Evolutionary conservation across 2,329 filamentous ascomycete genomes (phyloP), one percentile per base, ranked within the genome.

Genomic region (Cordyceps fumosorosea): DNA sequence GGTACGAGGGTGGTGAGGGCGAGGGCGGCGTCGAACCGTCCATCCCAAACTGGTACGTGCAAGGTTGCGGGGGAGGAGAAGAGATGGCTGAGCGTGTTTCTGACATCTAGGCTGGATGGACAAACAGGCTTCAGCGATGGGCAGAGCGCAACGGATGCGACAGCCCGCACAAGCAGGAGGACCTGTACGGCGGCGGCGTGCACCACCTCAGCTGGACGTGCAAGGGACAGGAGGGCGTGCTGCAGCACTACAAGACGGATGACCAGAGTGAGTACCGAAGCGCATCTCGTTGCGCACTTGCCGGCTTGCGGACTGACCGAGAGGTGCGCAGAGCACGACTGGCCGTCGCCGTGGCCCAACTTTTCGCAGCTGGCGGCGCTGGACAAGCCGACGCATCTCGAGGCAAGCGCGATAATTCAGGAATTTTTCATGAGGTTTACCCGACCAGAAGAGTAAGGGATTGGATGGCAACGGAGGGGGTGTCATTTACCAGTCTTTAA

Each of bases 241-340:
- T 81, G 56, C 74, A 80, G 64, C 78, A 80, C 65, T 80, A 77
- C 68, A 78, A 77, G 63, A 70, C 78, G 0, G 73, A 77, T 57
- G 69, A 71, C 52, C 74, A 79, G 70, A 77, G 68, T 69, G 63
- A 45, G 65, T 48, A 29, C 29, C 24, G 29, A 7, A 29, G 29
- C 29, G 8, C 29, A 29, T 54, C 24, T 3, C 8, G 26, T 7
- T 22, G 5, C 4, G 20, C 16, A 4, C 3, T 22, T 50, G 24
- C 24, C 29, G 18, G 16, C 40, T 18, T 18, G 16, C 2, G 11
- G 5, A n/a, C 58, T 62, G 42, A 63, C 57, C 24, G 18, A 44
- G 26, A 44, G 26, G 29, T 40, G 24, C 4, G 8, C 34, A 69
- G 68, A 76, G 18, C 78, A 81, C 64, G 73, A 72, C 60, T 81